Base-by-base conservation (phyloP, 2,329 filamentous ascomycete species). In the Sarocladium brachiariae region DNA sequence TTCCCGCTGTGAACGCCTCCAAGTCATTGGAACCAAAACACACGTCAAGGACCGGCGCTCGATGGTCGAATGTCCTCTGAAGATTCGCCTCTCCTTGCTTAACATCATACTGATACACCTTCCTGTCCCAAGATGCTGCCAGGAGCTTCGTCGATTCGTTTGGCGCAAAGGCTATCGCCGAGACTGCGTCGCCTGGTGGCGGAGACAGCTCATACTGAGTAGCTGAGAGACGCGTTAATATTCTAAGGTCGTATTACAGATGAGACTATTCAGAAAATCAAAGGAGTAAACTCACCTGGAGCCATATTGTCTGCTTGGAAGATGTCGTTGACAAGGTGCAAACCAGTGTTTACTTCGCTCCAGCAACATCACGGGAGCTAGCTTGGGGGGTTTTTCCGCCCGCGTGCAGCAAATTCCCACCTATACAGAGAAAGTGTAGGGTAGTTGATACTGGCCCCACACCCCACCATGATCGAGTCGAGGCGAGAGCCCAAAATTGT, bases 121-220 rank as follows among this genome's bases (percentile, higher is more conserved):
- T 82, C 68, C 84, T 89, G 70, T 97, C 92, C 93, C 93, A 99
- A 51, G 90, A 96, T 10, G 91, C 86, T 59, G 92, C 91, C n/a
- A 95, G 80, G 33, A 99, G 78, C 59, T 84, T 86, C 50, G 77
- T 81, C 2, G 84, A 78, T n/a, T 84, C 82, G 54, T 77, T 72
- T 31, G 89, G 87, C 57, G 91, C 89, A 75, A 95, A 99, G 63
- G 83, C 83, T 61, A 97, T 74, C 21, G 89, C 78, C 45, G 92
- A 95, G 61, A 97, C 86, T 60, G 87, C 88, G 70, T 99, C 93
- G 58, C 78, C 80, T 10, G 93, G 93, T 43, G 90, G 84, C 60
- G 89, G 81, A 54, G 83, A 77, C 62, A 96, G 80, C 69, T 93
- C 86, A 71, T 88, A 91, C 76, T 95, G 89, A 57, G 83, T 75